Base-by-base conservation (phyloP, 2,329 filamentous ascomycete species). In the Fusarium napiforme region DNA sequence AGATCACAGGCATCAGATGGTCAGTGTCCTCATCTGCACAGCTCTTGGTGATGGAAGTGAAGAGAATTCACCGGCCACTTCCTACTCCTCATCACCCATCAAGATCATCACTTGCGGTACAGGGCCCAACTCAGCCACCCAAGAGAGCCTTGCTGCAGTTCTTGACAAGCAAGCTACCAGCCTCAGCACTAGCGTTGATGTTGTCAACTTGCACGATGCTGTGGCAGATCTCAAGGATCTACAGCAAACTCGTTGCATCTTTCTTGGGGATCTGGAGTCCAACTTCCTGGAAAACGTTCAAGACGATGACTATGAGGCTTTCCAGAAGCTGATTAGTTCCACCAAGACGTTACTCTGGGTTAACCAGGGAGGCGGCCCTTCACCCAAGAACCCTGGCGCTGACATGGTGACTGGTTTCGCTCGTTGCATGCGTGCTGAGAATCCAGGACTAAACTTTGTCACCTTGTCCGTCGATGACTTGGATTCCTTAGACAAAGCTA, bases 391-490 rank as follows among this genome's bases (percentile, higher is more conserved):
- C 37, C 46, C 58, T 10, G 47, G 47, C 26, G 47, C 58, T 4
- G 58, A 61, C 6, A 61, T 61, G 58, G 58, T 61, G 15, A 61
- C 58, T 30, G 58, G 58, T 12, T 61, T 61, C 15, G 58, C 58
- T 55, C 47, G 58, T 18, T 60, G 57, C 14, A 60, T 53, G 57
- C 57, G 57, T 53, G 59, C 59, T 30, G 59, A 61, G 30, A 61
- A 55, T 19, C 59, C 59, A 3, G 59, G 59, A 19, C 30, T 61
- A 10, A 55, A 30, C 19, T 30, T 37, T 34, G 10, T 55, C 9
- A 61, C 59, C 9, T 5, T 61, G 5, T 55, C 59, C 1, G 7
- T 61, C 30, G 30, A 61, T 15, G 47, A 61, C 4, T 19, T 55
- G n/a, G 11, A 23, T 7, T 45, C 59, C 2, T 34, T n/a, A 3